Percentiles rank a stretch among this genome's conserved stretches.
Conservation (phyloP, 1,139 yeast species). For the Geotrichum restrictum region DNA sequence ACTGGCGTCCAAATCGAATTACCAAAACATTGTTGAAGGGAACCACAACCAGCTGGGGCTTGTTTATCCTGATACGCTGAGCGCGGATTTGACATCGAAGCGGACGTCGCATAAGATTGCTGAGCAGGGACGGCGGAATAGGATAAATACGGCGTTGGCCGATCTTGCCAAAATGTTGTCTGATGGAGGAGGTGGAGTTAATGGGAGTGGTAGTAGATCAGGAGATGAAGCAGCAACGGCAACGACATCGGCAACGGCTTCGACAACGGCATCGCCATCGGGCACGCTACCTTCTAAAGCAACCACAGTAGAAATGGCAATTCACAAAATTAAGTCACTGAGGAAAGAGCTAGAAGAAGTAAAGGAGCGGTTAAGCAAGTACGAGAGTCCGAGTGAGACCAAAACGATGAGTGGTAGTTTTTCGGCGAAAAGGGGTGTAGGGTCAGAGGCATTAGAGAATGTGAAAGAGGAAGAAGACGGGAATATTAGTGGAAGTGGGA, state of each 20-base stretch:
- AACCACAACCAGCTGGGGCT: conserved; percentile 43
- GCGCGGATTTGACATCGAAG: conserved; percentile 42
- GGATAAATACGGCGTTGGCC: conserved; percentile 82
- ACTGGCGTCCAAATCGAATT: conserved; percentile 42
- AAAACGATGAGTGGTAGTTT: not conserved
- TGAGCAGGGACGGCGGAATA: conserved; percentile 90
- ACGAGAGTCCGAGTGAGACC: conserved; percentile 15
- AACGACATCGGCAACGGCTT: no score
- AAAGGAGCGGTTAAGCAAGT: conserved; percentile 26
- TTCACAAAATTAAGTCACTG: conserved; percentile 59
- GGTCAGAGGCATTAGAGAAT: no score
- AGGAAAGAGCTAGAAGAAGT: conserved; percentile 44
- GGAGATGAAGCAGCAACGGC: no score
- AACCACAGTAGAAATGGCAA: conserved; percentile 88
- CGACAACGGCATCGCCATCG: no score
- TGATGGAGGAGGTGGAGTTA: no score
- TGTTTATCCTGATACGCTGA: conserved; percentile 41
- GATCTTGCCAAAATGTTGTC: conserved; percentile 72
- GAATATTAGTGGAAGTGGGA: no score
- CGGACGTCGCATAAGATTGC: conserved; percentile 83
- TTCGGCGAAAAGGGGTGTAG: not conserved
- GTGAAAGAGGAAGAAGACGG: no score
- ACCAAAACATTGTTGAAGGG: conserved; percentile 45
- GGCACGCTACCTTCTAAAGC: conserved; percentile 67
- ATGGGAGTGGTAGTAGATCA: no score